Percentiles rank a stretch among this genome's conserved stretches.
phyloP scores from a whole-genome alignment of 352 stramenopile species.

The Phytophthora pini region DNA sequence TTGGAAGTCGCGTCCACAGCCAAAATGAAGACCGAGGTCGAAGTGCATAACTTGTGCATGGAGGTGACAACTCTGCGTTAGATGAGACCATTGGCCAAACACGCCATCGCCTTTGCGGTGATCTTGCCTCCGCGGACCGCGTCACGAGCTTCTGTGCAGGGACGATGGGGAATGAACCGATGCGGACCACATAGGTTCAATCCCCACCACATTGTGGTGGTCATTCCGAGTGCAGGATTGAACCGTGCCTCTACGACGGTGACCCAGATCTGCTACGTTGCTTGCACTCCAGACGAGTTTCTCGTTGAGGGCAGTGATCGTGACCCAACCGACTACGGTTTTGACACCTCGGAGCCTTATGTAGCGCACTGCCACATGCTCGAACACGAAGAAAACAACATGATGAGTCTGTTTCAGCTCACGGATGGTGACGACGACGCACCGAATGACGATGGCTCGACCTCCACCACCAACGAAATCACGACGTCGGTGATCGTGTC shows the following conservation, averaged over 20 bases:
- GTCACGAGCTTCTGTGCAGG: constrained; percentile 16
- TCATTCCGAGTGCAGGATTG: constrained; percentile 66
- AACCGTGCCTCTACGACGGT: constrained; percentile 41
- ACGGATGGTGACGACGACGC: constrained; percentile 55
- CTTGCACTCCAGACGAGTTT: constrained; percentile 76
- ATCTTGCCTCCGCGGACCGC: constrained; percentile 1
- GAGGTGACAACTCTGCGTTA: constrained; percentile 9
- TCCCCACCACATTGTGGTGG: constrained; percentile 38
- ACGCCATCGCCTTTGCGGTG: constrained; percentile 6
- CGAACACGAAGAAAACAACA: constrained; percentile 81
- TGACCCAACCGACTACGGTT: constrained; percentile 63
- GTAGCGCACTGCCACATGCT: constrained; percentile 81
- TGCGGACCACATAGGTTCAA: no score
- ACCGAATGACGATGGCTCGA: constrained; percentile 52
- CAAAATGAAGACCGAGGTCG: constrained; percentile 2
- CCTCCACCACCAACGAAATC: constrained; percentile 40
- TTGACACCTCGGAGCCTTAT: constrained; percentile 77
- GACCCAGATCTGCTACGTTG: constrained; percentile 79
- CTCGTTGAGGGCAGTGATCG: constrained; percentile 59
- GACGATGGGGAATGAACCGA: constrained; percentile 6
- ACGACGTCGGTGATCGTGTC: constrained; percentile 57
- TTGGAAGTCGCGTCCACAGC: neutral
- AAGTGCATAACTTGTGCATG: constrained; percentile 1
- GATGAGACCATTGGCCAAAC: constrained; percentile 16
- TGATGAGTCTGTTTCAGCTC: constrained; percentile 76